phyloP scores from a whole-genome alignment of 1,284 basidiomycete genomes.

The Volvariella surrecta region DNA sequence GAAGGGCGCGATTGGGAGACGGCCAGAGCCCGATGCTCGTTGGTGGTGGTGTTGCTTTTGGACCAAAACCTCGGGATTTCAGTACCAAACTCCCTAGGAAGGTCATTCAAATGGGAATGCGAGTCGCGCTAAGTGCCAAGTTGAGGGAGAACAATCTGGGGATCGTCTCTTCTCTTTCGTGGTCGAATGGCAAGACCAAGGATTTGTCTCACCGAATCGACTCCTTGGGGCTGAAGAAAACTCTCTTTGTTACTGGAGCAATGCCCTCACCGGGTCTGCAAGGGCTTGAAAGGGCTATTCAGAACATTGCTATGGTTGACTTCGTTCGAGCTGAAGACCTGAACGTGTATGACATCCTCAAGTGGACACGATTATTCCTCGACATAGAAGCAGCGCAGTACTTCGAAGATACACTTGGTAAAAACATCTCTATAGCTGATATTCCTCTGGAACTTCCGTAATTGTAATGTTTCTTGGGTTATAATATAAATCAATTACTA shows the following conservation, averaged over 20 bases:
- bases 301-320: conserved; percentile 59
- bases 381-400: conserved; percentile 65
- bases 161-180: conserved; percentile 66
- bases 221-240: conserved; percentile 54
- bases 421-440: conserved; percentile 14
- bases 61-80: conserved; percentile 87
- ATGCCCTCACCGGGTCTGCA: conserved; percentile 37
- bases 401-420: conserved; percentile 55
- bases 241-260: conserved; percentile 65
- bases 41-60: conserved; percentile 89
- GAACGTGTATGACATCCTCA: conserved; percentile 71
- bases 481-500: neutral
- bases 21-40: conserved; percentile 83
- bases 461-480: neutral
- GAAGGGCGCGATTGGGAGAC: conserved; percentile 86
- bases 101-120: conserved; percentile 89
- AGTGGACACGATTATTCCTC: conserved; percentile 65
- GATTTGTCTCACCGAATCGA: conserved; percentile 51
- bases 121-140: conserved; percentile 79
- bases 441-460: conserved; percentile 18
- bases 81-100: conserved; percentile 86
- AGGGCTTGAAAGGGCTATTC: conserved; percentile 46
- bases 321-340: conserved; percentile 57
- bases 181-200: conserved; percentile 63
- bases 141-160: conserved; percentile 69